Evolutionary conservation across 176 grass and related monocot genomes (phyloP), one percentile per base, ranked within the genome.

Genomic region (Alopecurus myosuroides): DNA sequence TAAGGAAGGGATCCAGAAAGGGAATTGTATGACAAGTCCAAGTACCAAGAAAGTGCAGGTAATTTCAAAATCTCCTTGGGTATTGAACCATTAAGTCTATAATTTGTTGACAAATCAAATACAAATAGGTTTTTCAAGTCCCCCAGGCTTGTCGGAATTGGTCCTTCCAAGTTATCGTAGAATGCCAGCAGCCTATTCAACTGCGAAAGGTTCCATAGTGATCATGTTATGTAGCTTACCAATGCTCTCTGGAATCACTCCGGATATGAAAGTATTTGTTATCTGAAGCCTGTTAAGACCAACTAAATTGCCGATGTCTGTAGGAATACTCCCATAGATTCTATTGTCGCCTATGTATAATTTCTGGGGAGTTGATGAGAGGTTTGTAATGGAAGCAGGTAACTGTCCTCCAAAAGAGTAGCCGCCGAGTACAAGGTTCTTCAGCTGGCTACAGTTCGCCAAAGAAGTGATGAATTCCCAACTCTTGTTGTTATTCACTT

Each of bases 381-480:
- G 57, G 57, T 79, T 63, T 2, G 11, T 39, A 7, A 62, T 17
- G 15, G 57, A 79, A 63, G 37, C 39, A 11, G 39, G 57, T 44
- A 79, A 9, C 4, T 63, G 28, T 64, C 60, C 56, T 63, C 15
- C 22, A 19, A 79, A 79, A 19, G 57, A 45, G 17, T 79, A 30
- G 37, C 7, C 2, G 23, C 1, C 2, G 8, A 79, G 77, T 29
- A 6, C 8, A 8, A 79, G 45, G 2, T 1, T 6, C 77, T 4
- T 3, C 4, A 44, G 77, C 7, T 63, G 53, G 20, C 53, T 56
- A 7, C 53, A 56, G 53, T 83, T 83, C 14, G 26, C 28, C 18
- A 74, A 18, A 20, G 81, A 74, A 46, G 14, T 25, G 68, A 83
- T 46, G 52, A 83, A 83, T 35, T 83, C 81, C 81, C 81, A 83